Evolutionary conservation across 257 asterid genomes (phyloP).

Genomic region (Craterostigma plantagineum): DNA sequence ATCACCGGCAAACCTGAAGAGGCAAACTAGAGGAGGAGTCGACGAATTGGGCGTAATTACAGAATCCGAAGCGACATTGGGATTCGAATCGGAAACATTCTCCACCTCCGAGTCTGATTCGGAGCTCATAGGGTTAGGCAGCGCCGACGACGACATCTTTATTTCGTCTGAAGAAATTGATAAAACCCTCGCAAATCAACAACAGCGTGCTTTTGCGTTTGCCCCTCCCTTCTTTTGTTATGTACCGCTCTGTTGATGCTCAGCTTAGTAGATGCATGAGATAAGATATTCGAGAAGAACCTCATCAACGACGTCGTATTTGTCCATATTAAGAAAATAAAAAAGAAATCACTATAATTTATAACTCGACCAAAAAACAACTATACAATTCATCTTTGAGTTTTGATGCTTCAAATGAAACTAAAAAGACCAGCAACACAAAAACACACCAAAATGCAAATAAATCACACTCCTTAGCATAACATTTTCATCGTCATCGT

Average conservation of each 20-base stretch:
- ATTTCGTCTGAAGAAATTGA: too few species aligned
- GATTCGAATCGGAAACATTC: slow-evolving; percentile 11
- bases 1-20: slow-evolving; percentile 52
- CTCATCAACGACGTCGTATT: too few species aligned
- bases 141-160: slow-evolving; percentile 15
- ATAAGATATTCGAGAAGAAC: too few species aligned
- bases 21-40: slow-evolving; percentile 42
- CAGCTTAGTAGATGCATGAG: too few species aligned
- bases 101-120: slow-evolving; percentile 44
- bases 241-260: neutral
- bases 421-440: too few species aligned
- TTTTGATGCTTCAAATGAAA: too few species aligned
- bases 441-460: neutral
- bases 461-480: neutral
- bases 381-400: too few species aligned
- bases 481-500: neutral
- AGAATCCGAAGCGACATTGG: slow-evolving; percentile 20
- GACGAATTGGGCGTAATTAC: slow-evolving; percentile 21
- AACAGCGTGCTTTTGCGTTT: too few species aligned
- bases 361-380: neutral
- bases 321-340: too few species aligned
- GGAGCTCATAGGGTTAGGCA: slow-evolving; percentile 23
- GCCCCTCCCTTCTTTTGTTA: too few species aligned
- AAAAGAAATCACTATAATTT: too few species aligned
- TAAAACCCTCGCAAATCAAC: too few species aligned